A percentile compares a stretch with the other conserved stretches of the same genome.
Evolutionary conservation across 208 protist species (phyloP).

Genomic region (Trypanosoma conorhini): DNA sequence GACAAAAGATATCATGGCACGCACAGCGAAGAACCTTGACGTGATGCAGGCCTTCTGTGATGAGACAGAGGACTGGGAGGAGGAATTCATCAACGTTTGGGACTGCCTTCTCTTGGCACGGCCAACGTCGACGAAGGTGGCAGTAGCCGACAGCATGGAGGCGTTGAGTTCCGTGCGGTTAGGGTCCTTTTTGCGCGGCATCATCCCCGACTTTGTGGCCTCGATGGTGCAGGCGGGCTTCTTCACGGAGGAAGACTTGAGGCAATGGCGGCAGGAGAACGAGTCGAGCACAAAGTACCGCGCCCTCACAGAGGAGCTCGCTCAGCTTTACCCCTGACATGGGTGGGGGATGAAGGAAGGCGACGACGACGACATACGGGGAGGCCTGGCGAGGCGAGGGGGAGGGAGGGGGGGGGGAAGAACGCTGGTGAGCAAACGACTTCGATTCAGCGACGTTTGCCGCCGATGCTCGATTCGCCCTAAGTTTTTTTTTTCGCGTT

Average conservation of each 20-base stretch:
- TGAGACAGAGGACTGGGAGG: slow-evolving; percentile 63
- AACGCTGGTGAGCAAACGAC: background rate
- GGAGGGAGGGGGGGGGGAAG: background rate
- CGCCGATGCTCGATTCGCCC: too few relatives aligned
- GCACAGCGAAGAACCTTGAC: slow-evolving; percentile 86
- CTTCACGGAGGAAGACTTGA: slow-evolving; percentile 32
- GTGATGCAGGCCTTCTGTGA: slow-evolving; percentile 47
- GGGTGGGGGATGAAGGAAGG: background rate
- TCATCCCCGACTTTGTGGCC: slow-evolving; percentile 74
- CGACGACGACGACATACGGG: slow-evolving; percentile 4
- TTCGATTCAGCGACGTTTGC: too few relatives aligned
- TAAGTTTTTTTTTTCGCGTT: too few relatives aligned
- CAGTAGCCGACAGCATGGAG: slow-evolving; percentile 43
- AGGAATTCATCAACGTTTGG: slow-evolving; percentile 82
- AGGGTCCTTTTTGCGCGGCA: slow-evolving; percentile 67
- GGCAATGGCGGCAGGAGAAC: slow-evolving; percentile 40
- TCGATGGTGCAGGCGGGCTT: slow-evolving; percentile 45
- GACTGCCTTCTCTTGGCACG: slow-evolving; percentile 40
- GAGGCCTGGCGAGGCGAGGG: background rate
- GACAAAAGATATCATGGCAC: slow-evolving; percentile 67
- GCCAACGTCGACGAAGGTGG: slow-evolving; percentile 23
- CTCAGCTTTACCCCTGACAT: slow-evolving; percentile 26
- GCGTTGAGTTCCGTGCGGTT: slow-evolving; percentile 48
- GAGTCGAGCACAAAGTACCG: slow-evolving; percentile 22
- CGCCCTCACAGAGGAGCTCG: slow-evolving; percentile 27